phyloP scores from a whole-genome alignment of 2,329 filamentous ascomycete genomes.

The Cercospora brassicicola region DNA sequence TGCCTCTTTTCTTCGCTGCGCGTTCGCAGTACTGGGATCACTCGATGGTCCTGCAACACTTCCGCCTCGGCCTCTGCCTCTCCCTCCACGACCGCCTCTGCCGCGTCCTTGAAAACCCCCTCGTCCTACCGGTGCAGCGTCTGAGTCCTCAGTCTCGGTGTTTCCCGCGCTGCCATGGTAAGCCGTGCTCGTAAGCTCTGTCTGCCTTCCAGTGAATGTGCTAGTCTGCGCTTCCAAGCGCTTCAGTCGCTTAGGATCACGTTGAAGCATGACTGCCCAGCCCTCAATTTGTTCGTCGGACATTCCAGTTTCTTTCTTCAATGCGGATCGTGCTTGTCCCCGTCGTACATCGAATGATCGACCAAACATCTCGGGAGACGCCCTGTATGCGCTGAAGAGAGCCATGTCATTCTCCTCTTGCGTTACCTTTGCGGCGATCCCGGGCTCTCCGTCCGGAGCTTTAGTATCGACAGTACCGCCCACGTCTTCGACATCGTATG shows the following conservation, averaged over 20 bases:
- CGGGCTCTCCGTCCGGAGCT: slow-evolving; percentile 53
- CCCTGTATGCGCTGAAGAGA: slow-evolving; percentile 71
- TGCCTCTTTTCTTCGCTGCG: slow-evolving; percentile 75
- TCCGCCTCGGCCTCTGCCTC: slow-evolving; percentile 46
- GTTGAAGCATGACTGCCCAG: slow-evolving; percentile 81
- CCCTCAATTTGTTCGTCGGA: slow-evolving; percentile 92
- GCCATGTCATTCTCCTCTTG: slow-evolving; percentile 61
- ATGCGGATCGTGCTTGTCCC: slow-evolving; percentile 58
- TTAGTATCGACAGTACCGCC: slow-evolving; percentile 78
- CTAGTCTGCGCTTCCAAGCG: slow-evolving; percentile 70
- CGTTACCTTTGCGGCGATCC: slow-evolving; percentile 43
- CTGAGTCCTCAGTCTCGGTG: slow-evolving; percentile 60
- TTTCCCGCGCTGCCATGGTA: slow-evolving; percentile 59
- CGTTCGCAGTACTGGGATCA: slow-evolving; percentile 70
- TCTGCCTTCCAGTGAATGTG: slow-evolving; percentile 66
- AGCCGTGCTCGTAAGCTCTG: slow-evolving; percentile 63
- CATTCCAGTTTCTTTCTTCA: slow-evolving; percentile 80
- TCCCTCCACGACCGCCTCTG: slow-evolving; percentile 48
- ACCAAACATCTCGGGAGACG: slow-evolving; percentile 64
- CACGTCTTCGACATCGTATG: slow-evolving; percentile 89
- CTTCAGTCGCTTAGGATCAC: slow-evolving; percentile 68
- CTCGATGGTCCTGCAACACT: slow-evolving; percentile 65
- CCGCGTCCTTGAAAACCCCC: slow-evolving; percentile 50
- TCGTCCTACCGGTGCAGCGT: slow-evolving; percentile 44
- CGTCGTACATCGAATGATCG: slow-evolving; percentile 70